Conservation (phyloP, 805 yeast genomes). For the Saturnispora silvae region DNA sequence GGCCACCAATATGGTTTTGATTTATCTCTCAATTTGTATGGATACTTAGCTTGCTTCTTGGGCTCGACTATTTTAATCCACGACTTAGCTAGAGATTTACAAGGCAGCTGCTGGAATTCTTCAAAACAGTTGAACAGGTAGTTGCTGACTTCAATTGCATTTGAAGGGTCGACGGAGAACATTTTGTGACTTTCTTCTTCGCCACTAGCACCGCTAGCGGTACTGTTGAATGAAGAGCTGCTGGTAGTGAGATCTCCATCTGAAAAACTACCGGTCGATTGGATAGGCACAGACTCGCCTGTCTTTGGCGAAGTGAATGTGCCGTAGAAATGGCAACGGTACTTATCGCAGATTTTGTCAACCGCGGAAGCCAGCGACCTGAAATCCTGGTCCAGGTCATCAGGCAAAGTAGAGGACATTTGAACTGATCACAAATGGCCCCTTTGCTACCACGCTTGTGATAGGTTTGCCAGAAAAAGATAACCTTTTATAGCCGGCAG, state of each 20-base stretch:
- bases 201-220: slow-evolving; percentile 1
- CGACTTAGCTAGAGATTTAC: slow-evolving; percentile 52
- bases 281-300: background rate
- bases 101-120: slow-evolving; percentile 39
- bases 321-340: slow-evolving; percentile 10
- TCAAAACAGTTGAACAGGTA: slow-evolving; percentile 25
- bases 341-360: slow-evolving; percentile 7
- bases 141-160: slow-evolving; percentile 15
- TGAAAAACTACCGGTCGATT: background rate
- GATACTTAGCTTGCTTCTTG: slow-evolving; percentile 48
- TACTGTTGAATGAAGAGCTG: no score
- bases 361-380: no score
- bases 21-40: slow-evolving; percentile 43
- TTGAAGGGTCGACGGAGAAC: slow-evolving; percentile 13
- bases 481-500: no score
- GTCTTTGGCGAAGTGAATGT: slow-evolving; percentile 6
- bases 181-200: slow-evolving; percentile 11
- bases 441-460: no score
- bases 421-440: no score
- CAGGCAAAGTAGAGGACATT: no score
- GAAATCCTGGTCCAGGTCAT: no score
- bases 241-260: no score
- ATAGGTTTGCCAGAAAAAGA: no score
- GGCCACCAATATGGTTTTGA: slow-evolving; percentile 73
- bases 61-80: slow-evolving; percentile 66